Percentiles rank a stretch among this genome's conserved stretches.
Conservation (phyloP, 116 monocot species). For the Phalaenopsis hybrid region DNA sequence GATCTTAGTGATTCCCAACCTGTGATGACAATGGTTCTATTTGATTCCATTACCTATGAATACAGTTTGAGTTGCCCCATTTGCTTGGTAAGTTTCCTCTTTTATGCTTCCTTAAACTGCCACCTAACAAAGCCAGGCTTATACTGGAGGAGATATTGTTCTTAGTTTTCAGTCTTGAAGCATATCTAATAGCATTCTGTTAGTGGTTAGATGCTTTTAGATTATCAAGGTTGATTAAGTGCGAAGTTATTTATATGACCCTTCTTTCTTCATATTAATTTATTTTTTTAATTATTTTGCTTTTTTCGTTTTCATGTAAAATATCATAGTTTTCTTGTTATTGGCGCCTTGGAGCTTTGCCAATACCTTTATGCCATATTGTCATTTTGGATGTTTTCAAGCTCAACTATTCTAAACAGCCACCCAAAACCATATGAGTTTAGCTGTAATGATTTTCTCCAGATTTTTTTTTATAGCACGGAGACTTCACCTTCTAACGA, state of each 20-base stretch:
- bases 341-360: not conserved
- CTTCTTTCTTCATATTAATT: not conserved
- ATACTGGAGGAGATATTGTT: not conserved
- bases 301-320: not conserved
- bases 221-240: not conserved
- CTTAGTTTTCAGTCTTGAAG: not conserved
- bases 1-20: slow-evolving; percentile 43
- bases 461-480: not conserved
- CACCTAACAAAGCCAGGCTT: not conserved
- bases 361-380: not conserved
- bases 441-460: not conserved
- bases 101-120: not conserved
- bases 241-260: not conserved
- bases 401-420: not conserved
- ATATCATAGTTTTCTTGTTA: not conserved
- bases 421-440: not conserved
- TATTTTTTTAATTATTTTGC: not conserved
- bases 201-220: not conserved
- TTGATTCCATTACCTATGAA: slow-evolving; percentile 54
- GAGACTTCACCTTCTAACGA: not conserved
- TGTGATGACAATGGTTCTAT: slow-evolving; percentile 50
- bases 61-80: slow-evolving; percentile 68
- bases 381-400: not conserved
- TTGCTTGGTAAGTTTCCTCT: slow-evolving; percentile 52
- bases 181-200: not conserved